phyloP scores from a whole-genome alignment of 306 rosid genomes.

The Dalbergia cultrata region DNA sequence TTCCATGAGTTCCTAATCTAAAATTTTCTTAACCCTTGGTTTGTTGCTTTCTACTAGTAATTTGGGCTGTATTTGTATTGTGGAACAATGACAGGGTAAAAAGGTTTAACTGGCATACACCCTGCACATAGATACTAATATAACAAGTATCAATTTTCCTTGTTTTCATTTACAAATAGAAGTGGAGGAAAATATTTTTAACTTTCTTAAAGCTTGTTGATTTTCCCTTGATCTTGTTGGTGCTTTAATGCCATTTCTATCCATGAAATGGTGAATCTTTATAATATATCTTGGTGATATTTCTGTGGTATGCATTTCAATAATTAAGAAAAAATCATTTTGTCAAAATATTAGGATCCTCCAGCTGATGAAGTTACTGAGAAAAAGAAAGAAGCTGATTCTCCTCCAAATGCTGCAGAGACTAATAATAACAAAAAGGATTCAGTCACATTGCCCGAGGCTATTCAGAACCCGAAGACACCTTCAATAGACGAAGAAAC shows the following conservation, averaged over 20 bases:
- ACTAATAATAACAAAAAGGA: constrained; percentile 20
- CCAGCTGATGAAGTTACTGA: constrained; percentile 45
- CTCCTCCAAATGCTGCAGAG: constrained; percentile 54
- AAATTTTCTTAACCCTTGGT: constrained; percentile 8
- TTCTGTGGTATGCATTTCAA: background rate
- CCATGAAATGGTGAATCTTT: background rate
- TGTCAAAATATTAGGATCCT: constrained; percentile 63
- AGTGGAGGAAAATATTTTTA: background rate
- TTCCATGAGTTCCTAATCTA: constrained; percentile 33
- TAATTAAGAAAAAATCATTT: constrained; percentile 37
- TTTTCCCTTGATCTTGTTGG: constrained; percentile 9
- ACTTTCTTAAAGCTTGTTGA: background rate
- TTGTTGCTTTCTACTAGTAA: background rate
- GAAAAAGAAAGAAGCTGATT: constrained; percentile 54
- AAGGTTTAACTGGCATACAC: background rate
- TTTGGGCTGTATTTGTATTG: background rate
- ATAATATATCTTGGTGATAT: background rate
- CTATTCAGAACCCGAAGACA: constrained; percentile 59
- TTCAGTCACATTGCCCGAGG: constrained; percentile 41
- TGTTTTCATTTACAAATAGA: background rate
- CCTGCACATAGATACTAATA: background rate
- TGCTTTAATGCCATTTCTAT: background rate
- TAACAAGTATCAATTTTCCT: background rate
- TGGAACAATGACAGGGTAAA: too few species aligned
- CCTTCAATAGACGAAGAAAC: constrained; percentile 64